Evolutionary conservation across 306 rosid genomes (phyloP), one percentile per base, ranked within the genome.

Genomic region (Lathyrus sativus): DNA sequence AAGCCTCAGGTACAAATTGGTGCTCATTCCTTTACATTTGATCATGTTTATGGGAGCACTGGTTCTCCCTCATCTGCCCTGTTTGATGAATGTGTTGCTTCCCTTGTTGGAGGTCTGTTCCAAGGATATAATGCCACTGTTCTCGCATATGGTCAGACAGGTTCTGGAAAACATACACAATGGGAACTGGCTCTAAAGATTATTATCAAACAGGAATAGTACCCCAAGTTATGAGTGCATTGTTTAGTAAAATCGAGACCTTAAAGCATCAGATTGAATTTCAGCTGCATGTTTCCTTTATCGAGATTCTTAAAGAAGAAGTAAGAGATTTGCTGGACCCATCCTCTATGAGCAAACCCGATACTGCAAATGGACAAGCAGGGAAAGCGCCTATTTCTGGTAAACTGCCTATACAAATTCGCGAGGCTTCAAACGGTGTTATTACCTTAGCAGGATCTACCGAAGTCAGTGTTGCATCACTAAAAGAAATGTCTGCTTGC

Each of bases 121-220:
- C 98, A 88, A 79, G 98, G 98, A 80, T 92, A 92, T 74, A 92
- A 92, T 87, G 98, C 98, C 29, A 92, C 98, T 11, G 98, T 92
- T 64, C 96, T 92, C 0, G 98, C 98, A 26, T 92, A 92, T 79
- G 98, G 98, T 70, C 98, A 92, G 96, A 92, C 98, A 10, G 98
- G 98, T 78, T 92, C 98, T 0, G 98, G 98, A 92, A 92, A 87
- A 92, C 98, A 9, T 92, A 92, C 77, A 92, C 98, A 64, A 92
- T 92, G 98, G 98, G 98, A 51, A 92, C 98, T 18, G 98, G 98
- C 72, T 82, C 86, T 65, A 88, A 83, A 81, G 98, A 92, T 78
- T 85, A 89, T 77, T 74, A 10, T 77, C 96, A 82, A 67, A 53
- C 82, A 19, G 98, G 98, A 77, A 88, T 89, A 69, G 76, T 87